Evolutionary conservation across 2,329 filamentous ascomycete genomes (phyloP), one percentile per base, ranked within the genome.

Genomic region (Penicillium brevicompactum): DNA sequence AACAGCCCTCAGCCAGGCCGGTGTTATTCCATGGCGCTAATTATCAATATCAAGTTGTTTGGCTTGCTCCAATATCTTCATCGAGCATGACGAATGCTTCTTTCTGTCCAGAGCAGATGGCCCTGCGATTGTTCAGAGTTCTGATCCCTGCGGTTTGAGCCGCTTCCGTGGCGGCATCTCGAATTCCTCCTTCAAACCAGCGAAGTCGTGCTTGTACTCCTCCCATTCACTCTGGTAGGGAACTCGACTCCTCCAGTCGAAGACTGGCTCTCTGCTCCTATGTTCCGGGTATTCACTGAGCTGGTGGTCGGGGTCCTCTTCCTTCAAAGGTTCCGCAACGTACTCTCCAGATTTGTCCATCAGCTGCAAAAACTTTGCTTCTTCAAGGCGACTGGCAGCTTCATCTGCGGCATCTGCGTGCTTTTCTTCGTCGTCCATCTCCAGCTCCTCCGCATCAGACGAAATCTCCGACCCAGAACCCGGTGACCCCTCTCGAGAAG

Each of bases 201-300:
- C 47, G 2, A 63, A 53, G 7, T 66, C 67, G 34, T 64, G 58
- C 1, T 70, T 70, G 52, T 71, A 72, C n/a, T 70, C 68, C 61
- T 84, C 82, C 82, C 83, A 85, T 31, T 78, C 74, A 16, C 76
- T 72, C 44, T 72, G 75, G 49, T 80, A 82, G 2, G 79, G 64
- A 1, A 74, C 70, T 47, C 69, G 71, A 24, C 73, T 72, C 48
- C 79, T 75, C 83, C 83, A 85, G 47, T 78, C 70, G n/a, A 71
- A 63, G 9, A 74, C 51, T 10, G 78, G 74, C 44, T 74, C 61
- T 51, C 60, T 62, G 50, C 61, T 61, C 65, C 70, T 74, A 62
- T 68, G 73, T 56, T 70, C 66, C 34, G 60, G 60, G 18, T 53
- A 51, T 50, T 9, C 16, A 10, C n/a, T 10, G 38, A 21, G 16